phyloP scores from a whole-genome alignment of 805 yeast species.

The Candida bentonensis region DNA sequence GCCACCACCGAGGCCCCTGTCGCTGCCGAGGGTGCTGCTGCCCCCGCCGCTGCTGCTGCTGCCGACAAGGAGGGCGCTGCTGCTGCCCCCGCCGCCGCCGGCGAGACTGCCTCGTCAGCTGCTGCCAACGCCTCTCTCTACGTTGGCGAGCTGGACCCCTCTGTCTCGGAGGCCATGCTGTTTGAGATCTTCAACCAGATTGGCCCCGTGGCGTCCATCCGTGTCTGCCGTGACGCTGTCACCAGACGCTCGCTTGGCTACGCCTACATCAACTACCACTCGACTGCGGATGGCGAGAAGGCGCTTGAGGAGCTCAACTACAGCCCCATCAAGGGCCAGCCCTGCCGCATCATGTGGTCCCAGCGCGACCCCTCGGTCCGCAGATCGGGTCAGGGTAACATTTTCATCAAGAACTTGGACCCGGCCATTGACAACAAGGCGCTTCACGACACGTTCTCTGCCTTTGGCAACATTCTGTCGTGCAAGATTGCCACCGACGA shows the following conservation, averaged over 20 bases:
- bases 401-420: slow-evolving; percentile 95
- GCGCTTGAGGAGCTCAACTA: slow-evolving; percentile 95
- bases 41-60: slow-evolving; percentile 16
- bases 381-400: slow-evolving; percentile 91
- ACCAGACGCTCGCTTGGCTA: slow-evolving; percentile 95
- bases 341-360: slow-evolving; percentile 99
- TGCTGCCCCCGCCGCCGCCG: slow-evolving; percentile 19
- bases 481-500: slow-evolving; percentile 96
- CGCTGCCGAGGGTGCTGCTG: slow-evolving; percentile 11
- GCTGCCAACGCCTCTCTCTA: slow-evolving; percentile 73
- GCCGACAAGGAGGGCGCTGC: slow-evolving; percentile 16
- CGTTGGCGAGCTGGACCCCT: slow-evolving; percentile 92
- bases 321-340: slow-evolving; percentile 82
- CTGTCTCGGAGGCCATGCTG: slow-evolving; percentile 86
- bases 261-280: slow-evolving; percentile 94
- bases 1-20: slow-evolving; percentile 9
- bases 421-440: slow-evolving; percentile 98
- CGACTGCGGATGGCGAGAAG: slow-evolving; percentile 76
- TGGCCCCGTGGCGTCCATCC: slow-evolving; percentile 91
- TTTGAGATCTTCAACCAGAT: slow-evolving; percentile 89
- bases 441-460: slow-evolving; percentile 92
- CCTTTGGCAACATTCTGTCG: slow-evolving; percentile 89
- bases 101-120: slow-evolving; percentile 28
- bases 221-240: slow-evolving; percentile 98
- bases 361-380: slow-evolving; percentile 96